Evolutionary conservation across 164 flowering plant species (phyloP).

Genomic region (Liriodendron chinense): DNA sequence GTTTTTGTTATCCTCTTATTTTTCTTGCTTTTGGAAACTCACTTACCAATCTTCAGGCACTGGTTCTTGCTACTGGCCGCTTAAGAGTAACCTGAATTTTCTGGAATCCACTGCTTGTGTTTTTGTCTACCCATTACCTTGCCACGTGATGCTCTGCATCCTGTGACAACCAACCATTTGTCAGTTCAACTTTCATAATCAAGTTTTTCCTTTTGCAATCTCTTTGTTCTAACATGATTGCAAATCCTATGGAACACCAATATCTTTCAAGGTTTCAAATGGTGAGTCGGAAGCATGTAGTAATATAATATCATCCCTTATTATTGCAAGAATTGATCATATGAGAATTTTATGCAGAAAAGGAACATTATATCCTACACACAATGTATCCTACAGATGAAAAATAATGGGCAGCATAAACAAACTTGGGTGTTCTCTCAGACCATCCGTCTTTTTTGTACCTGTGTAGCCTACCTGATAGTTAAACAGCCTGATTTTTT

Average conservation of each 20-base stretch:
- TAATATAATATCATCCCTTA: background rate
- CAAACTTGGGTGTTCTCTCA: too few relatives aligned
- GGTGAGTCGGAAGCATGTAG: background rate
- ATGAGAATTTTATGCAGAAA: background rate
- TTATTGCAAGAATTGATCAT: background rate
- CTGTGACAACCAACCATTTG: background rate
- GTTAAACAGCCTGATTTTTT: too few relatives aligned
- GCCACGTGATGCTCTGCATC: background rate
- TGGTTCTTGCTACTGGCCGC: background rate
- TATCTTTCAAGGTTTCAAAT: background rate
- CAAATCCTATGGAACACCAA: background rate
- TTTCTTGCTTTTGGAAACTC: too few relatives aligned
- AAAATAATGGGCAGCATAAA: too few relatives aligned
- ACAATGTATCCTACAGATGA: too few relatives aligned
- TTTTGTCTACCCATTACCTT: background rate
- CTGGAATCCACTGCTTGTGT: background rate
- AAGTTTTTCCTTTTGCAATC: background rate
- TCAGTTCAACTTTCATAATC: background rate
- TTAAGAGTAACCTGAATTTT: background rate
- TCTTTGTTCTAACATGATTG: background rate
- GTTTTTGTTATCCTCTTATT: too few relatives aligned
- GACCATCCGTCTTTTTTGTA: too few relatives aligned
- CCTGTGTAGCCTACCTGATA: too few relatives aligned
- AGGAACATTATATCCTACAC: too few relatives aligned
- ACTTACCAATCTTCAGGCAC: background rate